Percentiles rank a stretch among this genome's conserved stretches.
Conservation (phyloP, 2,329 filamentous ascomycete genomes). For the Trichoderma sp. region DNA sequence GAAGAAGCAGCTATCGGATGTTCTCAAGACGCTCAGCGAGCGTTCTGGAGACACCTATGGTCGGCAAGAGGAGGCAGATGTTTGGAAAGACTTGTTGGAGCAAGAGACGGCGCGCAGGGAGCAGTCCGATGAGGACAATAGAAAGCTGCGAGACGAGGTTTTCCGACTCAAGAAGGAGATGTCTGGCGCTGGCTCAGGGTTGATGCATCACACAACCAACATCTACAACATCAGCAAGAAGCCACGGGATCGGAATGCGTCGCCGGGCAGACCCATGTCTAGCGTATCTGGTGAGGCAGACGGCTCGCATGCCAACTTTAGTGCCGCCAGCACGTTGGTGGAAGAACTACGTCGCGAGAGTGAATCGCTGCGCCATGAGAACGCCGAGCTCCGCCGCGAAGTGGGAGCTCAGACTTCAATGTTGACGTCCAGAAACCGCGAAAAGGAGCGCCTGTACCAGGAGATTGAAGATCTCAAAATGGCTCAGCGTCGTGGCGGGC, state of each 20-base stretch:
- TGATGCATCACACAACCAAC: conserved; percentile 62
- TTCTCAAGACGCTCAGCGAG: conserved; percentile 61
- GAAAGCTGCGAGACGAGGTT: conserved; percentile 79
- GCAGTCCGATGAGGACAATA: conserved; percentile 87
- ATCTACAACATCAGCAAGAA: conserved; percentile 67
- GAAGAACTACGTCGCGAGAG: conserved; percentile 72
- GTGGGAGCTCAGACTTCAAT: conserved; percentile 96
- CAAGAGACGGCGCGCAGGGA: conserved; percentile 88
- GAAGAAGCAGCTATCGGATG: conserved; percentile 81
- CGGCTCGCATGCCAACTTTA: conserved; percentile 54
- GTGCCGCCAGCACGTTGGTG: conserved; percentile 65
- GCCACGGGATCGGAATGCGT: conserved; percentile 43
- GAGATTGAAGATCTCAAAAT: conserved; percentile 98
- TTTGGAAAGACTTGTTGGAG: conserved; percentile 93
- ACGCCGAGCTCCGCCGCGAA: conserved; percentile 86
- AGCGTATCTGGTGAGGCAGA: conserved; percentile 54
- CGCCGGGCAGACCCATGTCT: conserved; percentile 54
- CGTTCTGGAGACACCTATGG: conserved; percentile 53
- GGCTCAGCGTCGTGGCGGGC: conserved; percentile 70
- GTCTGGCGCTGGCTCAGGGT: conserved; percentile 35
- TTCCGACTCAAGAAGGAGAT: conserved; percentile 68
- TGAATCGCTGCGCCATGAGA: conserved; percentile 84
- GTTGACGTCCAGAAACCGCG: conserved; percentile 91
- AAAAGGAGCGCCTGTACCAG: conserved; percentile 92
- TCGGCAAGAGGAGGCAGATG: conserved; percentile 69